phyloP scores from a whole-genome alignment of 2,329 filamentous ascomycete genomes.

The Botryotinia convoluta region DNA sequence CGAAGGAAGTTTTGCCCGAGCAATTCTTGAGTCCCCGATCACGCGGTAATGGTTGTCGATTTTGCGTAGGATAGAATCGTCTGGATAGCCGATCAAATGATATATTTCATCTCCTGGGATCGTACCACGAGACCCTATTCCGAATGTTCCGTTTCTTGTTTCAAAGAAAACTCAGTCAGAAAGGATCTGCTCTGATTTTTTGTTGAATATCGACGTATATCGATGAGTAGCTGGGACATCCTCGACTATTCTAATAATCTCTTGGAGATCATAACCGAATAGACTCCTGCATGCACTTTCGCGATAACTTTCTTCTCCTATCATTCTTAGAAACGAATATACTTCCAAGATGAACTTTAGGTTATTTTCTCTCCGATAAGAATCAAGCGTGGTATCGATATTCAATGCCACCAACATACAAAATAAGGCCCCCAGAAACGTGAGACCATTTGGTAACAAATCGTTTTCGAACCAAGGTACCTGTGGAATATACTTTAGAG shows the following conservation, averaged over 20 bases:
- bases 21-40: neutral
- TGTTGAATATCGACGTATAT: too few species aligned
- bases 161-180: too few species aligned
- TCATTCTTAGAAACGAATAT: too few species aligned
- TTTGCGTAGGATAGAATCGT: neutral
- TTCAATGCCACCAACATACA: rapidly evolving
- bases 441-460: neutral
- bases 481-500: too few species aligned
- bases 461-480: too few species aligned
- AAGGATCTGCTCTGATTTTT: too few species aligned
- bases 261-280: too few species aligned
- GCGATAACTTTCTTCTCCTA: too few species aligned
- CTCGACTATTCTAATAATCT: too few species aligned
- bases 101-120: neutral
- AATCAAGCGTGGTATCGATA: neutral
- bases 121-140: rapidly evolving
- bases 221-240: too few species aligned
- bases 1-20: neutral
- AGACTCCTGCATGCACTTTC: too few species aligned
- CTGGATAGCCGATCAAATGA: neutral
- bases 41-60: neutral
- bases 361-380: neutral
- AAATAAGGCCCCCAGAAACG: rapidly evolving
- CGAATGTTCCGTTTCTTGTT: neutral
- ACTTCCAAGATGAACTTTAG: rapidly evolving